Conservation (phyloP, 2,329 filamentous ascomycete genomes). For the Penicillium sp. region DNA sequence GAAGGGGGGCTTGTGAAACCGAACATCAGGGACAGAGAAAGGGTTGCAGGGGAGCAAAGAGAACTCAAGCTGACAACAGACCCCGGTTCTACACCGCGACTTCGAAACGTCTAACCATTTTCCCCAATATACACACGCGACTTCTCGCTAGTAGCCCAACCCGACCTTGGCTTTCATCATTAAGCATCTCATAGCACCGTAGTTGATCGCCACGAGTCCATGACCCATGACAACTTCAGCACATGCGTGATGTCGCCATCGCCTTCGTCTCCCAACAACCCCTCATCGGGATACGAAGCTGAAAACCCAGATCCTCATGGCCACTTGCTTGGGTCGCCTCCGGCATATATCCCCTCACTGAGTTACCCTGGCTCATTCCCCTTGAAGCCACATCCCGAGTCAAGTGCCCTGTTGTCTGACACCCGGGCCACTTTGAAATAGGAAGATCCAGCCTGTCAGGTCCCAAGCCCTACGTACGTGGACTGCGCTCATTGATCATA, state of each 20-base stretch:
- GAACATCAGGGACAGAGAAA: neutral
- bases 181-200: neutral
- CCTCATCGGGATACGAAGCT: neutral
- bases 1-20: neutral
- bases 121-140: neutral
- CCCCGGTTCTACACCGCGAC: neutral
- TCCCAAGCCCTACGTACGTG: neutral
- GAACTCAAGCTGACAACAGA: neutral
- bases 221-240: neutral
- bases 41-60: neutral
- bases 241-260: neutral
- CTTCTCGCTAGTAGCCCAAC: neutral
- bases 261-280: neutral
- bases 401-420: conserved; percentile 4
- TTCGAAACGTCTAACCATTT: neutral
- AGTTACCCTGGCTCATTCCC: neutral
- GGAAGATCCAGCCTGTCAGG: neutral
- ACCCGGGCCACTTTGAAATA: neutral
- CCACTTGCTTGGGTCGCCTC: neutral
- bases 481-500: neutral
- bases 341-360: neutral
- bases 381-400: neutral
- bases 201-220: neutral
- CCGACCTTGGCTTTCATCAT: conserved; percentile 17
- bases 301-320: neutral